These are phyloP conservation scores for Neurospora crassa DNA, from an alignment of 2,329 filamentous ascomycete species.

Conservation along the genomic window DNA sequence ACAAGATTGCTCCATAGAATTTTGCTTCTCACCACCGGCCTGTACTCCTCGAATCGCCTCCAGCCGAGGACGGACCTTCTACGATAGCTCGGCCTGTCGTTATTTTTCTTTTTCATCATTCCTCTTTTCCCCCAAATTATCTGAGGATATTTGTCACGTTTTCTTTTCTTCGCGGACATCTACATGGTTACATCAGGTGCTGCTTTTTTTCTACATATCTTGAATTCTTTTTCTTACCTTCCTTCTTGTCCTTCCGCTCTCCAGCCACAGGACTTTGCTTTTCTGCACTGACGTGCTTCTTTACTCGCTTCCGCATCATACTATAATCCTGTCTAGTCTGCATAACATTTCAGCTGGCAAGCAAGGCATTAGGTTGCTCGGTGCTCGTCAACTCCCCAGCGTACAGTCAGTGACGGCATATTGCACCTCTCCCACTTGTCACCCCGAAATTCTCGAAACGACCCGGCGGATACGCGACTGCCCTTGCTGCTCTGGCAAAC, in stretches of 20 bases:
- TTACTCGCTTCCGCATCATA: slow-evolving; percentile 8
- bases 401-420: not conserved
- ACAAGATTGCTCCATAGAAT: not conserved
- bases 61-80: not conserved
- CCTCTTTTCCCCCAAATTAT: too few relatives aligned
- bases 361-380: not conserved
- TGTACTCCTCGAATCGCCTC: not conserved
- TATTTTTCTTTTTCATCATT: not conserved
- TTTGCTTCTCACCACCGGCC: not conserved
- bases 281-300: not conserved
- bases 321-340: not conserved
- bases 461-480: not conserved
- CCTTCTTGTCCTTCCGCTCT: not conserved
- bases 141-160: not conserved
- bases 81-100: not conserved
- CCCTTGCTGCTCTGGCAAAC: not conserved
- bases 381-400: not conserved
- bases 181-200: not conserved
- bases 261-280: not conserved
- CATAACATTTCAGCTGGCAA: not conserved
- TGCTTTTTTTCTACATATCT: not conserved
- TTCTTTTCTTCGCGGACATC: not conserved
- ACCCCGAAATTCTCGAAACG: not conserved
- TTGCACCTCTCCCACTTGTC: not conserved
- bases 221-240: not conserved